Percentiles rank a stretch among this genome's conserved stretches.
These are phyloP conservation scores for Daldinia childiae DNA, from an alignment of 495 filamentous ascomycete genomes.

Conservation along the genomic window DNA sequence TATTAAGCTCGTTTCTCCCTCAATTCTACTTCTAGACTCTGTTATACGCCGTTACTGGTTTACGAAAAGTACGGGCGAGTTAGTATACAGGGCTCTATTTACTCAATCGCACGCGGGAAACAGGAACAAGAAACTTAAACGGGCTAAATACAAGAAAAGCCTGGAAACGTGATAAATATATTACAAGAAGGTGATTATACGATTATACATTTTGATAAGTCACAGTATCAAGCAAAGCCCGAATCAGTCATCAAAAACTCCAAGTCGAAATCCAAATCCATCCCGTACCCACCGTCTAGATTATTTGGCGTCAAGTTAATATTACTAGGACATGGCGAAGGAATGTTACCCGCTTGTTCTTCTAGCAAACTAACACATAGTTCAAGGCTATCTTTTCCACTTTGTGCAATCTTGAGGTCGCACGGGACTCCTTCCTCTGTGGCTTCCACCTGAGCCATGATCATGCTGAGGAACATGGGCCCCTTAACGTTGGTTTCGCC, in stretches of 20 bases:
- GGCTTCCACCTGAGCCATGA: conserved; percentile 54
- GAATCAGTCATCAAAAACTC: conserved; percentile 40
- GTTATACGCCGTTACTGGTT: no score
- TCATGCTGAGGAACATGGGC: conserved; percentile 58
- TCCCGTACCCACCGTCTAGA: conserved; percentile 25
- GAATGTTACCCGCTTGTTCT: conserved; percentile 9
- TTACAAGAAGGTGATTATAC: neutral
- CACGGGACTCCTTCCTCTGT: conserved; percentile 39
- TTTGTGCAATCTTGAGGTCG: conserved; percentile 39
- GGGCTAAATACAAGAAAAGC: no score
- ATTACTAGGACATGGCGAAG: conserved; percentile 13
- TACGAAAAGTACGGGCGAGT: no score
- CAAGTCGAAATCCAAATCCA: conserved; percentile 35
- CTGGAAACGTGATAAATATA: no score
- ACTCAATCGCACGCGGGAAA: no score
- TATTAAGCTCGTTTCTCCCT: neutral
- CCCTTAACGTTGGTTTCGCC: conserved; percentile 64
- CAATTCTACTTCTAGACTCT: neutral
- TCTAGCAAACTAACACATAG: conserved; percentile 45
- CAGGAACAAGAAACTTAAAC: no score
- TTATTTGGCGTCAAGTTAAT: conserved; percentile 28
- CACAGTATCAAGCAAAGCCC: conserved; percentile 9
- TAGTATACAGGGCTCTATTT: no score
- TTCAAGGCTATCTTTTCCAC: conserved; percentile 45
- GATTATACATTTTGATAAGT: neutral